Evolutionary conservation across 192 early-diverging fungal genomes (phyloP), one percentile per base, ranked within the genome.

Genomic region (Coemansia aciculifera): DNA sequence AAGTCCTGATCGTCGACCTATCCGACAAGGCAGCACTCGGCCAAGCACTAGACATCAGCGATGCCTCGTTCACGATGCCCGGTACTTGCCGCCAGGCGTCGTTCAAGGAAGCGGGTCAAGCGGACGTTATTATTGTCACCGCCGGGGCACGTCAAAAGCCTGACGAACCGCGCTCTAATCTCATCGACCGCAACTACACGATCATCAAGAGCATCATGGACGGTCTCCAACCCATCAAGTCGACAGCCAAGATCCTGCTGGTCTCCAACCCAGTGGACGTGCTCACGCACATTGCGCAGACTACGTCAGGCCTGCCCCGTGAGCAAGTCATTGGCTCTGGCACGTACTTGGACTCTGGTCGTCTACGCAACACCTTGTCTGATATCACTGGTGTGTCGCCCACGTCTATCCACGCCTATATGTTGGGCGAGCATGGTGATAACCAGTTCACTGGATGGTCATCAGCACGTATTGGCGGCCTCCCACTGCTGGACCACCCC

Each of bases 381-480:
- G 63, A 86, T 5, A 78, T 75, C 52, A 76, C 85, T 2, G 67
- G 85, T 17, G 87, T 94, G 7, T 84, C 90, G 24, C 86, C 90
- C 49, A 86, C 83, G 3, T 89, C 93, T 2, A 84, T 95, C 32
- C 89, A 95, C 66, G 89, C 89, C 2, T 95, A 92, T 68, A 86
- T 92, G 62, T 78, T 95, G 13, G 93, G 93, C 49, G 93, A 95
- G 74, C 93, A 95, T 43, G 93, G 92, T 64, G 92, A 95, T 68
- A 89, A 87, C 29, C 93, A 95, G 84, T 89, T 95, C 27, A 88
- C 90, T 19, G 89, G 89, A 7, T 95, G 93, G 93, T 86, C 87
- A 31, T 77, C 89, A 2, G 91, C 90, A 0, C 83, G 77, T 2
- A 86, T 94, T 37, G 93, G 86, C 24, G 90, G 91, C 29, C 85